phyloP scores from a whole-genome alignment of 2,329 filamentous ascomycete genomes.

The Aspergillus pseudoglaucus region DNA sequence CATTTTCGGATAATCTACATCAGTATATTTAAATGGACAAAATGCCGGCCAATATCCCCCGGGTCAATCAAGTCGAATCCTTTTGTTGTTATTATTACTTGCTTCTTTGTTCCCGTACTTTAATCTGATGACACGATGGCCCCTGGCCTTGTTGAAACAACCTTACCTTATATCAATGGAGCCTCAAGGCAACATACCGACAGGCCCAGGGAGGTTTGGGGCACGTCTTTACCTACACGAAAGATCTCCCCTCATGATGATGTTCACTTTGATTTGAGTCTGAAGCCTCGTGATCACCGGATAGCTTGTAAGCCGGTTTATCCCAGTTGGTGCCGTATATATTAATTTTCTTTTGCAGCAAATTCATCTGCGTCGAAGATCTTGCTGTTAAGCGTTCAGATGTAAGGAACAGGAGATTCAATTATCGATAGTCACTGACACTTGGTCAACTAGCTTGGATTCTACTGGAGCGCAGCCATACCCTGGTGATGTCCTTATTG shows the following conservation, averaged over 20 bases:
- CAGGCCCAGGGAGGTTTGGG: not conserved
- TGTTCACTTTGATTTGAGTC: not conserved
- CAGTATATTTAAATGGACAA: too few species aligned
- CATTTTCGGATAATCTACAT: too few species aligned
- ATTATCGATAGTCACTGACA: too few species aligned
- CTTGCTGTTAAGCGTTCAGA: not conserved
- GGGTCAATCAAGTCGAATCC: too few species aligned
- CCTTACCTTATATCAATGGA: not conserved
- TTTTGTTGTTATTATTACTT: too few species aligned
- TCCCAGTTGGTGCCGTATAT: too few species aligned
- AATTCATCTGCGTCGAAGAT: constrained; percentile 2
- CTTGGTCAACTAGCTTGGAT: constrained; percentile 31
- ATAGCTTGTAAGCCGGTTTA: not conserved
- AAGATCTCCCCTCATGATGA: not conserved
- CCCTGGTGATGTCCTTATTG: constrained; percentile 34
- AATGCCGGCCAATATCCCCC: too few species aligned
- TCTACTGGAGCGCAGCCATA: constrained; percentile 34
- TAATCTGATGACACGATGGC: not conserved
- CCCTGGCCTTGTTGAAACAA: not conserved
- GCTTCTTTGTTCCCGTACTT: not conserved
- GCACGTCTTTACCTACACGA: not conserved
- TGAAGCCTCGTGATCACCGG: constrained; percentile 1
- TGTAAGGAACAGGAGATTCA: not conserved
- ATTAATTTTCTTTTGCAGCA: too few species aligned
- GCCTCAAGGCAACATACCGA: not conserved